Evolutionary conservation across 2,329 filamentous ascomycete species (phyloP).

Genomic region (Talaromyces rugulosus): DNA sequence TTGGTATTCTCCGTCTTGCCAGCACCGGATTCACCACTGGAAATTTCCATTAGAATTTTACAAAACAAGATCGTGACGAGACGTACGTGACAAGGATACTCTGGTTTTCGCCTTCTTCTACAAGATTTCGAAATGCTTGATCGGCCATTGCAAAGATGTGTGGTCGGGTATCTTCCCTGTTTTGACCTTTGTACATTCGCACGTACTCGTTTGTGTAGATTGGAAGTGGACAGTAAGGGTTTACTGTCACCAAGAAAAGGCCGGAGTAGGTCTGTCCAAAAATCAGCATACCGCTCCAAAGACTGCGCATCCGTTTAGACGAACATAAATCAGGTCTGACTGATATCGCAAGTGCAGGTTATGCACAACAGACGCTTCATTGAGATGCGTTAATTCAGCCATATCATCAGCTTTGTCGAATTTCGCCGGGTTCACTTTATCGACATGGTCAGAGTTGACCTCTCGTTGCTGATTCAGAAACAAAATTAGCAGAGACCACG

Average conservation of each 20-base stretch:
- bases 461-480: constrained; percentile 67
- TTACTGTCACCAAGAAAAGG: constrained; percentile 92
- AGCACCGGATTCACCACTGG: constrained; percentile 83
- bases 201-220: constrained; percentile 97
- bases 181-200: constrained; percentile 94
- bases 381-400: constrained; percentile 96
- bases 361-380: constrained; percentile 96
- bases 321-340: constrained; percentile 81
- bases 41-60: background rate
- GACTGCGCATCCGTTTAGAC: constrained; percentile 21
- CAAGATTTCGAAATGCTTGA: constrained; percentile 89
- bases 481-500: constrained; percentile 15
- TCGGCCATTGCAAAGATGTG: constrained; percentile 98
- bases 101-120: constrained; percentile 93
- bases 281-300: background rate
- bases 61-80: background rate
- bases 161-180: constrained; percentile 87
- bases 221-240: constrained; percentile 89
- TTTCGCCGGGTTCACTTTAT: constrained; percentile 98
- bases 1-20: constrained; percentile 99
- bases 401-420: constrained; percentile 99
- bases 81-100: constrained; percentile 86
- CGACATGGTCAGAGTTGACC: constrained; percentile 78
- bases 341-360: constrained; percentile 95
- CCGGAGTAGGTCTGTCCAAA: constrained; percentile 78